phyloP scores from a whole-genome alignment of 129 eudicot genomes.

The Arctium lappa region DNA sequence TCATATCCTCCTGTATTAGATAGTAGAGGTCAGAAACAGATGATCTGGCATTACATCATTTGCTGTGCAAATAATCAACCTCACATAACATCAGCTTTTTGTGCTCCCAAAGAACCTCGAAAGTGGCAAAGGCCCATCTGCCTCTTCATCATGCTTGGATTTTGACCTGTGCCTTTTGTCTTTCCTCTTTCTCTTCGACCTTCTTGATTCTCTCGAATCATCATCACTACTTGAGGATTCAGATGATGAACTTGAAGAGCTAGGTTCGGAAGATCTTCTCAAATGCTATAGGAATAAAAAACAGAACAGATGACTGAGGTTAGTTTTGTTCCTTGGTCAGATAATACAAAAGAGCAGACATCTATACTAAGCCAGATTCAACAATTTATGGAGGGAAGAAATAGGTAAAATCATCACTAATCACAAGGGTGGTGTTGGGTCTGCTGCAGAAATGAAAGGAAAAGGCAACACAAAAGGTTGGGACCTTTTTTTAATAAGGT shows the following conservation, averaged over 20 bases:
- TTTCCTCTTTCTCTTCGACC: slow-evolving; percentile 69
- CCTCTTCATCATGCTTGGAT: slow-evolving; percentile 68
- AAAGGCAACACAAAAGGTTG: background rate
- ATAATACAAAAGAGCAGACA: background rate
- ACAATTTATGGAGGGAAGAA: background rate
- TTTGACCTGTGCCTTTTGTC: slow-evolving; percentile 68
- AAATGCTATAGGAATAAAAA: slow-evolving; percentile 41
- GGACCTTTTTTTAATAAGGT: background rate
- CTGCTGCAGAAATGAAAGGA: background rate
- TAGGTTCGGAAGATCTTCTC: slow-evolving; percentile 65
- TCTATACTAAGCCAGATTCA: background rate
- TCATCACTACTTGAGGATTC: slow-evolving; percentile 88
- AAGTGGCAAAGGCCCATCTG: slow-evolving; percentile 89
- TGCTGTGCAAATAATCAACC: background rate
- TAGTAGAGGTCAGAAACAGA: slow-evolving; percentile 7
- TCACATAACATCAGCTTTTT: slow-evolving; percentile 37
- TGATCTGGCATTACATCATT: background rate
- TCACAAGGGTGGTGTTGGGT: background rate
- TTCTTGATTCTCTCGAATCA: slow-evolving; percentile 60
- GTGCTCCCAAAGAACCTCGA: slow-evolving; percentile 91
- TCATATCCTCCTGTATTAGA: slow-evolving; percentile 12
- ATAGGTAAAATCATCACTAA: background rate
- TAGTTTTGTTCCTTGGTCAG: slow-evolving; percentile 15
- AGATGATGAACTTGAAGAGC: slow-evolving; percentile 72
- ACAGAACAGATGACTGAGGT: background rate